phyloP scores from a whole-genome alignment of 2,329 filamentous ascomycete genomes.

The Botryotinia globosa region DNA sequence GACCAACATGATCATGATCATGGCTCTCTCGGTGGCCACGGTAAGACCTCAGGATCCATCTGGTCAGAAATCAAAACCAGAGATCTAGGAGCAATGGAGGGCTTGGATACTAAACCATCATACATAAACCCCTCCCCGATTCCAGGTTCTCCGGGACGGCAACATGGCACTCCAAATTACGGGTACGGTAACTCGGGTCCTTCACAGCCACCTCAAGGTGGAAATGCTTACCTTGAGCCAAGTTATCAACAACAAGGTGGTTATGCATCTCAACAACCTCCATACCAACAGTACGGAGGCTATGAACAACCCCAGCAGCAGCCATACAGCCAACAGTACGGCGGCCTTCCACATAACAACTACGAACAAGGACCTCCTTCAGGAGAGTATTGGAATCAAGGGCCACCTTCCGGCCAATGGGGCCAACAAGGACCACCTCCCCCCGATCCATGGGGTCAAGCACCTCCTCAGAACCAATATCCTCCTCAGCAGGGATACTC shows the following conservation, averaged over 20 bases:
- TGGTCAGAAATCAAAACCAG: constrained; percentile 61
- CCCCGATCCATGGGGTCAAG: constrained; percentile 12
- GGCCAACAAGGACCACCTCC: constrained; percentile 14
- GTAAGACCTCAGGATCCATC: constrained; percentile 57
- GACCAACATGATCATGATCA: constrained; percentile 37
- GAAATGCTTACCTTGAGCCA: constrained; percentile 29
- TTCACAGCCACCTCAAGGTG: constrained; percentile 27
- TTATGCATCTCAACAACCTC: constrained; percentile 21
- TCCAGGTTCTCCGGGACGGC: constrained; percentile 27
- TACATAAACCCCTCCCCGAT: constrained; percentile 26
- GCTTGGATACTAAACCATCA: constrained; percentile 44
- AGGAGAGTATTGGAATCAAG: constrained; percentile 21
- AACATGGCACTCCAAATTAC: constrained; percentile 30
- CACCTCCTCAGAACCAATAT: constrained; percentile 12
- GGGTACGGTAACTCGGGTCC: constrained; percentile 31
- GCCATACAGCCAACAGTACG: constrained; percentile 24
- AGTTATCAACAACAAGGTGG: constrained; percentile 25
- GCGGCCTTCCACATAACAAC: constrained; percentile 25
- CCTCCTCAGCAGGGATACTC: constrained; percentile 13
- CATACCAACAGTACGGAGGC: constrained; percentile 20
- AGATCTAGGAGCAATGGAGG: constrained; percentile 55
- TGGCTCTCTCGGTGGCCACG: constrained; percentile 44
- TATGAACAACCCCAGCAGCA: constrained; percentile 20
- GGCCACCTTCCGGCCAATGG: constrained; percentile 7
- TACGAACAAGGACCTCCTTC: constrained; percentile 14